These are phyloP conservation scores for Rhizophlyctis rosea DNA, from an alignment of 192 early-diverging fungal genomes.

Conservation along the genomic window DNA sequence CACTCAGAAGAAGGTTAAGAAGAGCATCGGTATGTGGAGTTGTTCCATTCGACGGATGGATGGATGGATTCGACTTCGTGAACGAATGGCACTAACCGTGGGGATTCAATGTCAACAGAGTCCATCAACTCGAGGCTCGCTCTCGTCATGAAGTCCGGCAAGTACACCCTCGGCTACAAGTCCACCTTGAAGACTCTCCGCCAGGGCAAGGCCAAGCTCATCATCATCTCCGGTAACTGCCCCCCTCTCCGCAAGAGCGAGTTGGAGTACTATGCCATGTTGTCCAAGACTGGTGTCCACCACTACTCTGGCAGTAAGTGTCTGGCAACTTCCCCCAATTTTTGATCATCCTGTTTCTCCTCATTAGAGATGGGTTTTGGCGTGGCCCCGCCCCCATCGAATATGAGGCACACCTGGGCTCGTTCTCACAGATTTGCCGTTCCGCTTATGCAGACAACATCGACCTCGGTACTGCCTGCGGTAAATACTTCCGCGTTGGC, in stretches of 20 bases:
- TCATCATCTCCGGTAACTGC: conserved; percentile 99
- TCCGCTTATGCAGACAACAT: conserved; percentile 80
- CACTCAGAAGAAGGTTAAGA: conserved; percentile 76
- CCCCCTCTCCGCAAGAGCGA: conserved; percentile 99
- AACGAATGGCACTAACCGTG: too few relatives aligned
- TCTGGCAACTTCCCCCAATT: too few relatives aligned
- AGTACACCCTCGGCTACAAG: conserved; percentile 98
- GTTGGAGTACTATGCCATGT: conserved; percentile 99
- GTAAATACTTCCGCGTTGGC: conserved; percentile 97
- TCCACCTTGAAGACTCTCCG: conserved; percentile 97
- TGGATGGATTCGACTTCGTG: conserved; percentile 1
- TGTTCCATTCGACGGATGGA: conserved; percentile 5
- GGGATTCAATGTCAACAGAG: conserved; percentile 48
- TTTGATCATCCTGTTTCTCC: conserved; percentile 6
- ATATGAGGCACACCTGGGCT: conserved; percentile 8
- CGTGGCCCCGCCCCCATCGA: conserved; percentile 24
- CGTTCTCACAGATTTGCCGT: conserved; percentile 15
- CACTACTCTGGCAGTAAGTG: conserved; percentile 95
- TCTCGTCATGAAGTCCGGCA: conserved; percentile 99
- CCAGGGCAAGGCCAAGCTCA: conserved; percentile 96
- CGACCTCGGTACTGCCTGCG: conserved; percentile 98
- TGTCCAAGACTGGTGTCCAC: conserved; percentile 99
- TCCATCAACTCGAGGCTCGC: conserved; percentile 97
- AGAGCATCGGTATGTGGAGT: conserved; percentile 33
- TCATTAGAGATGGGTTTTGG: conserved; percentile 30